Conservation (phyloP, 2,329 filamentous ascomycete species). For the Tolypocladium album region DNA sequence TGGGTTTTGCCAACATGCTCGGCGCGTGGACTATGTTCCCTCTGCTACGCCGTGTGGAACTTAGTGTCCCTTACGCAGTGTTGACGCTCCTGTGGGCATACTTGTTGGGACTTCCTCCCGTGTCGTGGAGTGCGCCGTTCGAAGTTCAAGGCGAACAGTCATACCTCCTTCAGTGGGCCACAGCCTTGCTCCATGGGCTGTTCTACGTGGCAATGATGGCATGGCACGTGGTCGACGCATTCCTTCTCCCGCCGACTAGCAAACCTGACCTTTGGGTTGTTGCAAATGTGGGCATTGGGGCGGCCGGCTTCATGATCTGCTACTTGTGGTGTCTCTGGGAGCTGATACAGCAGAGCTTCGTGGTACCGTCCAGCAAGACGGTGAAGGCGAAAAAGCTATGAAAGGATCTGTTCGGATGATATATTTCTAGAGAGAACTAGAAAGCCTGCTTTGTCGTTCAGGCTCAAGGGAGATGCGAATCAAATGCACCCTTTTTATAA, state of each 20-base stretch:
- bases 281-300: conserved; percentile 76
- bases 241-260: conserved; percentile 53
- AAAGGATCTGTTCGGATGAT: neutral
- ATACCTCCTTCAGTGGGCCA: conserved; percentile 36
- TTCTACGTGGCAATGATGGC: conserved; percentile 69
- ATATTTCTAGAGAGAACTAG: neutral
- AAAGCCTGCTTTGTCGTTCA: neutral
- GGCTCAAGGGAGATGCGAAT: neutral
- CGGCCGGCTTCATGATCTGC: conserved; percentile 73
- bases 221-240: conserved; percentile 72
- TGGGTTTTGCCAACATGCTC: conserved; percentile 89
- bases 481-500: neutral
- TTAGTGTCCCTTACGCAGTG: conserved; percentile 75
- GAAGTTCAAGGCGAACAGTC: conserved; percentile 36
- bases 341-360: conserved; percentile 47
- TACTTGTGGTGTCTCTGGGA: conserved; percentile 86
- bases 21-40: conserved; percentile 93
- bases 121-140: conserved; percentile 58
- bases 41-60: conserved; percentile 71
- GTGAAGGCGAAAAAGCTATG: conserved; percentile 25
- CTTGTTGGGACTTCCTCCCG: conserved; percentile 75
- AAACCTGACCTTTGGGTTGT: conserved; percentile 97
- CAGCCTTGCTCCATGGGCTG: conserved; percentile 56
- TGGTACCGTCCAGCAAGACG: conserved; percentile 23
- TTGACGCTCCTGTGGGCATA: conserved; percentile 85